phyloP scores from a whole-genome alignment of 1,284 basidiomycete genomes.

The Cystobasidium slooffiae region DNA sequence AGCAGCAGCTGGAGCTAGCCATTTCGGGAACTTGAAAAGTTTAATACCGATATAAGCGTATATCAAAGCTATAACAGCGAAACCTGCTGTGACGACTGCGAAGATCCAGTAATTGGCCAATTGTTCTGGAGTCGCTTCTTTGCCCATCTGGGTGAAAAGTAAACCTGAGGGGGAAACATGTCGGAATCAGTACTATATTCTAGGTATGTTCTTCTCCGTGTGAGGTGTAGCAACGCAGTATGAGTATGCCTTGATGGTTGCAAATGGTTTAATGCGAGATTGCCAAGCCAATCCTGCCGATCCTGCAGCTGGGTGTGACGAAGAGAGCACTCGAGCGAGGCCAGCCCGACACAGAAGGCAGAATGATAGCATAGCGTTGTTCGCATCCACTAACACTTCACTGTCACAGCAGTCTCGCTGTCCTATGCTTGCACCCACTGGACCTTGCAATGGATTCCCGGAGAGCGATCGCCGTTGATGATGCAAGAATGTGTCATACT shows the following conservation, averaged over 20 bases:
- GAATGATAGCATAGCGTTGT: too few species aligned
- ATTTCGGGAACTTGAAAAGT: slow-evolving; percentile 51
- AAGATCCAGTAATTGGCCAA: slow-evolving; percentile 56
- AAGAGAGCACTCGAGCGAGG: too few species aligned
- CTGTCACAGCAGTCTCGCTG: too few species aligned
- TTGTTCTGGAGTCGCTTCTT: slow-evolving; percentile 54
- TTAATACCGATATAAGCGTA: slow-evolving; percentile 52
- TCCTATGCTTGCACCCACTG: too few species aligned
- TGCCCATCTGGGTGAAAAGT: slow-evolving; percentile 57
- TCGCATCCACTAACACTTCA: too few species aligned
- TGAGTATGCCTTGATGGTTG: not conserved
- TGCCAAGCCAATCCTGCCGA: too few species aligned
- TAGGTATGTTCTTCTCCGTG: not conserved
- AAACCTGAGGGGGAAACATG: slow-evolving; percentile 47
- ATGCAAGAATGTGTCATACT: too few species aligned
- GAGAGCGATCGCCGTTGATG: not conserved
- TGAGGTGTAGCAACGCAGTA: not conserved
- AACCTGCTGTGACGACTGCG: slow-evolving; percentile 54
- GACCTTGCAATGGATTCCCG: not conserved
- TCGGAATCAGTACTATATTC: not conserved
- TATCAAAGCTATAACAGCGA: slow-evolving; percentile 54
- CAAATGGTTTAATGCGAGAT: too few species aligned
- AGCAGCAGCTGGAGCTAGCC: slow-evolving; percentile 30
- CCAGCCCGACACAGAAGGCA: too few species aligned
- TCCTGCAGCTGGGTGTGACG: too few species aligned